Evolutionary conservation across 192 early-diverging fungal species (phyloP).

Genomic region (Ambispora gerdemannii): DNA sequence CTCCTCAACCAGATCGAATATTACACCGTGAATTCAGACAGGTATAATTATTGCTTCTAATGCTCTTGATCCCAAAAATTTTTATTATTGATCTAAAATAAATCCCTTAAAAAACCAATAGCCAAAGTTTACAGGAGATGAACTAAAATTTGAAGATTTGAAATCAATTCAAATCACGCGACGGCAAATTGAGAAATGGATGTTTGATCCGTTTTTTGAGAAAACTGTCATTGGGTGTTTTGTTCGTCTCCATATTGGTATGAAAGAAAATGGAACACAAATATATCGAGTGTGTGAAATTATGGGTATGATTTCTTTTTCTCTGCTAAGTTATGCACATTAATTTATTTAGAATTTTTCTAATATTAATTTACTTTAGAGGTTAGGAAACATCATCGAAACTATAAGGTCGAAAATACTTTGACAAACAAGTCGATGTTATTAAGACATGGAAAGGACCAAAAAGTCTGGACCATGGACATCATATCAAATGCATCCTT

Average conservation of each 20-base stretch:
- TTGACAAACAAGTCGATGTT: slow-evolving; percentile 63
- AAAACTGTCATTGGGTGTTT: slow-evolving; percentile 63
- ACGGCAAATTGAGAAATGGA: slow-evolving; percentile 68
- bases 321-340: not conserved
- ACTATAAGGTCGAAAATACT: slow-evolving; percentile 59
- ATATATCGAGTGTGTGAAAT: slow-evolving; percentile 63
- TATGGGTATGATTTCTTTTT: slow-evolving; percentile 28
- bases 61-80: not conserved
- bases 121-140: slow-evolving; percentile 34
- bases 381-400: slow-evolving; percentile 43
- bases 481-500: slow-evolving; percentile 71
- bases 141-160: slow-evolving; percentile 60
- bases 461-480: slow-evolving; percentile 71
- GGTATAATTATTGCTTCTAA: not conserved
- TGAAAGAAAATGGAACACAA: slow-evolving; percentile 51
- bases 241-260: slow-evolving; percentile 63
- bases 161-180: slow-evolving; percentile 60
- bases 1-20: not conserved
- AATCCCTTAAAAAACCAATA: not conserved
- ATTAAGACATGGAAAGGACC: slow-evolving; percentile 66
- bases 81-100: not conserved
- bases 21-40: not conserved
- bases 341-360: not conserved
- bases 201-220: slow-evolving; percentile 68
- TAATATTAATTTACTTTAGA: slow-evolving; percentile 16